A percentile compares a stretch with the other conserved stretches of the same genome.
Conservation (phyloP, 352 stramenopile genomes). For the Globisporangium rhizosaccharum region DNA sequence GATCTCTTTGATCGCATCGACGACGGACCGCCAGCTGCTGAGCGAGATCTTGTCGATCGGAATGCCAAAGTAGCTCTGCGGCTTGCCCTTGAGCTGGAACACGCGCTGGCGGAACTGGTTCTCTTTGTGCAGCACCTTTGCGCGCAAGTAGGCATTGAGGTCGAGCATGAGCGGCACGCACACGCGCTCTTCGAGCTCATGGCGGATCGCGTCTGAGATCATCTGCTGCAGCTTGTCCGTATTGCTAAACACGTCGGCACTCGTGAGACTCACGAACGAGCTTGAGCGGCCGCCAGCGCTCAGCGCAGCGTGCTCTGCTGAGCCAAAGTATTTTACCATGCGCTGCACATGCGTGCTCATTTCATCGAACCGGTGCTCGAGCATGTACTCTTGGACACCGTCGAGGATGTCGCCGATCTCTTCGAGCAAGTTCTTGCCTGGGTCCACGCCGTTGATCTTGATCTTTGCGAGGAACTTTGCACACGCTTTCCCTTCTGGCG, state of each 20-base stretch:
- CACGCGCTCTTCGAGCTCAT: conserved; percentile 77
- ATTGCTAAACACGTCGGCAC: conserved; percentile 51
- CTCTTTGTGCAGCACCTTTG: conserved; percentile 60
- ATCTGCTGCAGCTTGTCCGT: conserved; percentile 73
- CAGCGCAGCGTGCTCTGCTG: conserved; percentile 5
- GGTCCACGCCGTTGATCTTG: conserved; percentile 32
- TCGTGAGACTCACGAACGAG: conserved; percentile 64
- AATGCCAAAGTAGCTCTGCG: conserved; percentile 82
- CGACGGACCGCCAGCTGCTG: conserved; percentile 69
- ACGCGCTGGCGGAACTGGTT: conserved; percentile 67
- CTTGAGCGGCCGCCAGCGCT: conserved; percentile 32
- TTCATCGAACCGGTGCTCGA: conserved; percentile 77
- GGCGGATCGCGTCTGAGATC: conserved; percentile 77
- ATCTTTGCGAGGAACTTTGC: conserved; percentile 69
- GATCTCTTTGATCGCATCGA: conserved; percentile 77
- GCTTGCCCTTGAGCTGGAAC: conserved; percentile 57
- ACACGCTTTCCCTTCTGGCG: conserved; percentile 74
- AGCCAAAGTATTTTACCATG: conserved; percentile 42
- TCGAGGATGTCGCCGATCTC: conserved; percentile 77
- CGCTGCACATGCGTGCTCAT: conserved; percentile 63
- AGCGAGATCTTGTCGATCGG: conserved; percentile 70
- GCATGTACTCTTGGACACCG: conserved; percentile 82
- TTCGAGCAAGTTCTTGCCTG: conserved; percentile 55
- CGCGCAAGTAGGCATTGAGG: conserved; percentile 38
- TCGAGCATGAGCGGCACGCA: conserved; percentile 73